Percentiles rank a stretch among this genome's conserved stretches.
phyloP scores from a whole-genome alignment of 306 rosid species.

The Quercus glauca region DNA sequence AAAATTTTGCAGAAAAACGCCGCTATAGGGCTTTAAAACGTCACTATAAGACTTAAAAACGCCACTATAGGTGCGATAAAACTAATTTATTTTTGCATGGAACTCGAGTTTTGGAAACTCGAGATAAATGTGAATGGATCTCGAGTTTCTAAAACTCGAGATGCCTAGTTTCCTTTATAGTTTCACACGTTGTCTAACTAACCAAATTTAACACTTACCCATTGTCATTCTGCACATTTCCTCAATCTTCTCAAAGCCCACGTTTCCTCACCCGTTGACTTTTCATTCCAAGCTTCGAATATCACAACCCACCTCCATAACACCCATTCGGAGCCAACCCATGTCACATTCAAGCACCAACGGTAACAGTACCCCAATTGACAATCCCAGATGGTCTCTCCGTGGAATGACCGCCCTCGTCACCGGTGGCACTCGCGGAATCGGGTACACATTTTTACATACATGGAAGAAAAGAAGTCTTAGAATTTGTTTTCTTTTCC shows the following conservation, averaged over 20 bases:
- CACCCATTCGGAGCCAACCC: slow-evolving; percentile 19
- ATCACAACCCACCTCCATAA: slow-evolving; percentile 10
- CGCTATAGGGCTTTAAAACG: too few relatives aligned
- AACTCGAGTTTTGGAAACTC: too few relatives aligned
- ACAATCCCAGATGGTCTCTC: slow-evolving; percentile 54
- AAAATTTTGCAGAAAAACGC: too few relatives aligned
- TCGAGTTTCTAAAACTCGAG: too few relatives aligned
- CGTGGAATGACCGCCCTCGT: slow-evolving; percentile 64
- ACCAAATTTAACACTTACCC: too few relatives aligned
- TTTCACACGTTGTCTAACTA: too few relatives aligned
- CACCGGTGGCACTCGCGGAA: slow-evolving; percentile 80
- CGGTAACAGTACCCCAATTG: neutral
- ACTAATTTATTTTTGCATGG: too few relatives aligned
- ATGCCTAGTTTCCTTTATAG: too few relatives aligned
- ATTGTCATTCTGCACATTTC: too few relatives aligned
- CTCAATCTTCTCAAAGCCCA: slow-evolving; percentile 1
- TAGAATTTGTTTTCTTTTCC: neutral
- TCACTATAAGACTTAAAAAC: too few relatives aligned
- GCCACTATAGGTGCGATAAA: too few relatives aligned
- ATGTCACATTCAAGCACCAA: slow-evolving; percentile 10
- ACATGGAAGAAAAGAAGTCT: neutral
- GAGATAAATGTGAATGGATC: too few relatives aligned
- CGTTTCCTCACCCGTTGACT: neutral
- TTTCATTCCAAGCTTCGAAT: slow-evolving; percentile 7
- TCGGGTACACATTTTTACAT: slow-evolving; percentile 40